These are phyloP conservation scores for Hyphopichia pseudoburtonii DNA, from an alignment of 1,139 yeast species.

Conservation along the genomic window DNA sequence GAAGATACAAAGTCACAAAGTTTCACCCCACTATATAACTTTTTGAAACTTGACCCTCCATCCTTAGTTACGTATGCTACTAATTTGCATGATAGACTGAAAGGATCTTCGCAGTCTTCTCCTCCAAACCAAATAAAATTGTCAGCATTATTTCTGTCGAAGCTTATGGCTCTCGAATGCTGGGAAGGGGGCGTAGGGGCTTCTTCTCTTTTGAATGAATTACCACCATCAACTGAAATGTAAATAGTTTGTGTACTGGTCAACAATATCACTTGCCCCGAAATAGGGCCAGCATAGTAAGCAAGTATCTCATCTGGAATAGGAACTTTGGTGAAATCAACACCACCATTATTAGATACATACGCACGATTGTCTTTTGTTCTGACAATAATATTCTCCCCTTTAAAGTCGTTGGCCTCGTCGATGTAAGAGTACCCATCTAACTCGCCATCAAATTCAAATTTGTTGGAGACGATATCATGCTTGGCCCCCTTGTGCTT, in stretches of 20 bases:
- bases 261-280: constrained; percentile 64
- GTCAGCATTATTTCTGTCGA: constrained; percentile 55
- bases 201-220: constrained; percentile 40
- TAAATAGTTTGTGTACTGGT: constrained; percentile 53
- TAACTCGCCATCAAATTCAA: constrained; percentile 46
- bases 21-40: constrained; percentile 49
- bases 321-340: constrained; percentile 49
- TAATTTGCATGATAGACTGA: constrained; percentile 47
- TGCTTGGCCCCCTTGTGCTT: constrained; percentile 22
- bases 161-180: constrained; percentile 46
- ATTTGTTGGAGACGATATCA: constrained; percentile 18
- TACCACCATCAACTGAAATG: constrained; percentile 69
- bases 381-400: constrained; percentile 72
- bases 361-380: constrained; percentile 53
- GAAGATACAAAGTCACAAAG: constrained; percentile 71
- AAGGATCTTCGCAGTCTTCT: constrained; percentile 51
- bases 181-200: constrained; percentile 53
- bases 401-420: constrained; percentile 38
- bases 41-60: constrained; percentile 62
- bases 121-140: constrained; percentile 72
- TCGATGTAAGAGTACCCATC: constrained; percentile 59
- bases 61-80: constrained; percentile 61
- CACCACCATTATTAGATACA: constrained; percentile 81
- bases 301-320: constrained; percentile 51
- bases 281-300: constrained; percentile 58